Conservation (phyloP, 306 rosid genomes). For the Fragaria vesca region DNA sequence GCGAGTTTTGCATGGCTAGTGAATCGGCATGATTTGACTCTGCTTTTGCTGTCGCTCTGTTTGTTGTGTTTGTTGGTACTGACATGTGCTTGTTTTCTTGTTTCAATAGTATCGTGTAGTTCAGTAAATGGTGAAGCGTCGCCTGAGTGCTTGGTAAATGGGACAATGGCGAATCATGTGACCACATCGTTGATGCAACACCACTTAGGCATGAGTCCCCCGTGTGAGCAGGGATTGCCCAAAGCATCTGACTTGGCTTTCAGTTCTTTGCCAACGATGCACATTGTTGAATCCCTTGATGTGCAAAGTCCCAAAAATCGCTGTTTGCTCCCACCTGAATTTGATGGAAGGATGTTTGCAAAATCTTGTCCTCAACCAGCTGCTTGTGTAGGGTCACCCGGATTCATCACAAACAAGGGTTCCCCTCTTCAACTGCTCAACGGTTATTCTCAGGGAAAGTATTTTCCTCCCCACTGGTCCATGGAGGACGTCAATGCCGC, state of each 20-base stretch:
- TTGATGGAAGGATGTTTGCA: constrained; percentile 27
- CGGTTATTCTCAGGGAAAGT: constrained; percentile 28
- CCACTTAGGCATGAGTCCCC: constrained; percentile 20
- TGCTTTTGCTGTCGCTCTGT: not conserved
- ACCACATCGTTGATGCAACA: constrained; percentile 42
- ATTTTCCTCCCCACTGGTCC: constrained; percentile 72
- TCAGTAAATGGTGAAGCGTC: constrained; percentile 39
- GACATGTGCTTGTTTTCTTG: not conserved
- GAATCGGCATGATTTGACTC: no score
- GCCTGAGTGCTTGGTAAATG: constrained; percentile 32
- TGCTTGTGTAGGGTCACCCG: constrained; percentile 28
- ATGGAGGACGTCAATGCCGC: constrained; percentile 59
- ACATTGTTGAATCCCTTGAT: constrained; percentile 31
- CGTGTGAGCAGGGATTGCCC: constrained; percentile 31
- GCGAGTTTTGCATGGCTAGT: not conserved
- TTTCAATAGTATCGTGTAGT: constrained; percentile 28
- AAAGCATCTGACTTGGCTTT: constrained; percentile 35
- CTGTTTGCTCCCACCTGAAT: constrained; percentile 17
- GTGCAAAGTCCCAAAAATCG: constrained; percentile 22
- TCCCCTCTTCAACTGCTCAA: constrained; percentile 26
- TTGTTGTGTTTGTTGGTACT: not conserved
- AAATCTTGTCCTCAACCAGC: constrained; percentile 35
- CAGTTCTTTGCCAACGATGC: constrained; percentile 49
- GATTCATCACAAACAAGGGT: constrained; percentile 34
- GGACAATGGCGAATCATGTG: constrained; percentile 23